Evolutionary conservation across 495 filamentous ascomycete species (phyloP), one percentile per base, ranked within the genome.

Genomic region (Diplogelasinospora grovesii): DNA sequence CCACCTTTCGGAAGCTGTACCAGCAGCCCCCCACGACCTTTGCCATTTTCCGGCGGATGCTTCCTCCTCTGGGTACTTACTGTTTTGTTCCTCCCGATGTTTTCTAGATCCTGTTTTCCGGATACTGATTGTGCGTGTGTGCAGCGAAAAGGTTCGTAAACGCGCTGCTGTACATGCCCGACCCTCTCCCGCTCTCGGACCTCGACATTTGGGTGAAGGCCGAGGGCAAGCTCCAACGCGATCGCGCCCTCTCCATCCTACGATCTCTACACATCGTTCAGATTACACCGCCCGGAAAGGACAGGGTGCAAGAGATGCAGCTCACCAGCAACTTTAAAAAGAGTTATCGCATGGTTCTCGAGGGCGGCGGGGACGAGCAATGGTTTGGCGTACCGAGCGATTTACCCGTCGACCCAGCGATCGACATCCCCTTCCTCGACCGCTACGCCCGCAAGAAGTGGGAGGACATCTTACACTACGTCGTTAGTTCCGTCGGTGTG

Each of bases 111-210:
- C 22, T 28, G 7, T 8, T 20, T 23, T 35, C 36, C 50, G 16
- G 14, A 5, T 51, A 11, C 46, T 53, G 13, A 57, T 39, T n/a
- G 15, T 13, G 8, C 16, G 24, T 20, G n/a, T 27, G n/a, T n/a
- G n/a, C 57, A 89, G 92, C 92, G 54, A 96, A 98, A 73, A 83
- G 78, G 27, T 85, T 97, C 60, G 93, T 97, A 33, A 94, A 95
- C 78, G 85, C 84, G 11, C 74, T 98, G 44, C 77, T 98, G 2
- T 98, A 94, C 62, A 79, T 89, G 63, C 82, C 85, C 34, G 64
- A 69, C 11, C 85, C 90, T 8, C 70, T 96, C 43, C 75, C 76
- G 2, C 72, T 85, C 4, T 61, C 75, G 22, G 82, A 92, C 59
- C 72, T 97, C 35, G 86, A 96, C 49, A 59, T 76, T 15, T 95